Percentiles rank a stretch among this genome's conserved stretches.
Conservation (phyloP, 148 eudicot species). For the Vaccinium vitisidaea region DNA sequence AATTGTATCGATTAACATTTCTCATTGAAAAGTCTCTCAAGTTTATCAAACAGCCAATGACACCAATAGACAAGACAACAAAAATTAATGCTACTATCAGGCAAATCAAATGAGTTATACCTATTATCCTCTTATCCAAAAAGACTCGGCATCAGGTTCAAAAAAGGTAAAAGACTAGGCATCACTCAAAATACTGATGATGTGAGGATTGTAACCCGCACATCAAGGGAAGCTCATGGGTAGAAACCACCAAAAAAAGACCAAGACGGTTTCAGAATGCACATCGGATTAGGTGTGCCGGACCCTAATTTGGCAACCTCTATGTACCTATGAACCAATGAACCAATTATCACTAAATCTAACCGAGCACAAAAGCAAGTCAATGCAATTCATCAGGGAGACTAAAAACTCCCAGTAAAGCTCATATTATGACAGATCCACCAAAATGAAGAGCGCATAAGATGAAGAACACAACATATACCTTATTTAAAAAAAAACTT, state of each 20-base stretch:
- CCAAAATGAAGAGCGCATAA: background rate
- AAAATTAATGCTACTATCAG: background rate
- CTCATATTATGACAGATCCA: background rate
- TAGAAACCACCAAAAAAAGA: background rate
- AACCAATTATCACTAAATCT: background rate
- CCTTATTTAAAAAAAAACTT: background rate
- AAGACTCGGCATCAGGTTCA: too few species aligned
- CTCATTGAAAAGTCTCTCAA: background rate
- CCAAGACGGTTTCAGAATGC: background rate
- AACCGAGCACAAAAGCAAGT: background rate
- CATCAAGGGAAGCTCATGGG: constrained; percentile 5
- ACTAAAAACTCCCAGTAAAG: background rate
- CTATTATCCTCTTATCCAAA: background rate
- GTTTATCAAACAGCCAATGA: background rate
- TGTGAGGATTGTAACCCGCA: background rate
- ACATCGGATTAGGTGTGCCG: background rate
- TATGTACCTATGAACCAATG: background rate
- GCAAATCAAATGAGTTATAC: background rate
- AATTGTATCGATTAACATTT: background rate
- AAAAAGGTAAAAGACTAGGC: too few species aligned
- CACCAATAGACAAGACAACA: background rate
- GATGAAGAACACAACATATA: background rate
- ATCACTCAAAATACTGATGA: background rate
- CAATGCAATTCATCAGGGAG: background rate
- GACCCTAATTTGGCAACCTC: background rate